Evolutionary conservation across 2,329 filamentous ascomycete genomes (phyloP).

Genomic region (Calonectria naviculata): DNA sequence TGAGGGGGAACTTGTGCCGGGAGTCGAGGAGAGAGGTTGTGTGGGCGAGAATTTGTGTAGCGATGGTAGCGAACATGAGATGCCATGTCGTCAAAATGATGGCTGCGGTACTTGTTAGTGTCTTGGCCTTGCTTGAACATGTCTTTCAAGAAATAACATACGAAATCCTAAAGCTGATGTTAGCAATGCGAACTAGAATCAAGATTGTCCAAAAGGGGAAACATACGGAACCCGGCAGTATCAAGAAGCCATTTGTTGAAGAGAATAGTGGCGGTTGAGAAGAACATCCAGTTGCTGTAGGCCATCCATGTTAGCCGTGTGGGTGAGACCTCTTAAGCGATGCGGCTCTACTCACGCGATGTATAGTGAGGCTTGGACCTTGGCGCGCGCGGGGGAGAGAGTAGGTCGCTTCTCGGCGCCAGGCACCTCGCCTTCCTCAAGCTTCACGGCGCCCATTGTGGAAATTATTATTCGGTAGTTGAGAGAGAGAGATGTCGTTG

Average conservation of each 20-base stretch:
- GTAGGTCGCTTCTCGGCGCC: not conserved
- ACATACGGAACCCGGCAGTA: constrained; percentile 78
- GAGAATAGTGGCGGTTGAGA: constrained; percentile 86
- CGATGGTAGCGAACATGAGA: constrained; percentile 26
- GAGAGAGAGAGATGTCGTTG: not conserved
- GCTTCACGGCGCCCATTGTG: not conserved
- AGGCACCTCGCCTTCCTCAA: not conserved
- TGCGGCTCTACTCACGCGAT: constrained; percentile 8
- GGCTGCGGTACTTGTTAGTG: not conserved
- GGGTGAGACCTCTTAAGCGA: not conserved
- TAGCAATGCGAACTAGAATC: constrained; percentile 3
- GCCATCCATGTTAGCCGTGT: not conserved
- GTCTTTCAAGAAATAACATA: constrained; percentile 32
- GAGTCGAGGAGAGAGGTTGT: constrained; percentile 26
- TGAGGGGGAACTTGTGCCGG: constrained; percentile 24
- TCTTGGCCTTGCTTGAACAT: not conserved
- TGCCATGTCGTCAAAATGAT: constrained; percentile 29
- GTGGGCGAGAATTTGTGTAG: constrained; percentile 29
- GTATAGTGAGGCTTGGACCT: constrained; percentile 11
- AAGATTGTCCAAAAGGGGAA: not conserved
- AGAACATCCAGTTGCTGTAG: constrained; percentile 78
- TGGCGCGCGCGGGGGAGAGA: not conserved
- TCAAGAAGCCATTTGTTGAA: constrained; percentile 94
- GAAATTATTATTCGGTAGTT: not conserved
- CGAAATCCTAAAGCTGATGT: constrained; percentile 43